phyloP scores from a whole-genome alignment of 805 yeast genomes.

The Yarrowia bubula region DNA sequence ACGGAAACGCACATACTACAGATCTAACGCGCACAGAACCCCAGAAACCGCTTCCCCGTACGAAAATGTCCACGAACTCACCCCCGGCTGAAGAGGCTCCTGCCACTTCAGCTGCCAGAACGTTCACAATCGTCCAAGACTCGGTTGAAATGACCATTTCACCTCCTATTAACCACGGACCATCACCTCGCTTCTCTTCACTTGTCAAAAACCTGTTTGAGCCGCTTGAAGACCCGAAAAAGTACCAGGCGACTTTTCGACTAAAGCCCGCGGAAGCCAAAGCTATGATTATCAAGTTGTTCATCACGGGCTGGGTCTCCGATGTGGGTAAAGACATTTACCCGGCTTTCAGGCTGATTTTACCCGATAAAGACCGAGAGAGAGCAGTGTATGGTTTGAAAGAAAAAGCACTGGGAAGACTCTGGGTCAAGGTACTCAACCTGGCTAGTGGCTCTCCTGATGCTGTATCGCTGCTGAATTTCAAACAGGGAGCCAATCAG shows the following conservation, averaged over 20 bases:
- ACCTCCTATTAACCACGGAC: constrained; percentile 44
- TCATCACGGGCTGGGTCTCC: constrained; percentile 51
- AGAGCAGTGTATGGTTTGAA: constrained; percentile 58
- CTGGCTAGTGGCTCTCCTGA: constrained; percentile 63
- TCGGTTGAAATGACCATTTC: background rate
- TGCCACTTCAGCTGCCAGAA: background rate
- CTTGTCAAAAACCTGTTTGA: constrained; percentile 46
- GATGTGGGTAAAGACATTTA: constrained; percentile 62
- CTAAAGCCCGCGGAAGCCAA: constrained; percentile 33
- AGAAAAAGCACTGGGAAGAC: constrained; percentile 58
- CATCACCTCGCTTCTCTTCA: constrained; percentile 45
- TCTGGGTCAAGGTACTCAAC: constrained; percentile 48
- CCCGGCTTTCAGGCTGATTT: constrained; percentile 57
- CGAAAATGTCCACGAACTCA: too few relatives aligned
- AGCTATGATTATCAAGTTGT: constrained; percentile 40
- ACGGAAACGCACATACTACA: too few relatives aligned
- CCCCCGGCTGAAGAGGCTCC: background rate
- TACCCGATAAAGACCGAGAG: constrained; percentile 47
- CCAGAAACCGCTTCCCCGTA: too few relatives aligned
- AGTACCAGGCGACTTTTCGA: constrained; percentile 31
- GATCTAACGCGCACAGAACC: too few relatives aligned
- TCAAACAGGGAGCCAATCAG: constrained; percentile 49
- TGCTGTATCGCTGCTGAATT: constrained; percentile 48
- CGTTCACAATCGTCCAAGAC: constrained; percentile 1
- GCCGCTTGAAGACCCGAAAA: constrained; percentile 42